Conservation (phyloP, 352 stramenopile species). For the Globisporangium paroecandrum region DNA sequence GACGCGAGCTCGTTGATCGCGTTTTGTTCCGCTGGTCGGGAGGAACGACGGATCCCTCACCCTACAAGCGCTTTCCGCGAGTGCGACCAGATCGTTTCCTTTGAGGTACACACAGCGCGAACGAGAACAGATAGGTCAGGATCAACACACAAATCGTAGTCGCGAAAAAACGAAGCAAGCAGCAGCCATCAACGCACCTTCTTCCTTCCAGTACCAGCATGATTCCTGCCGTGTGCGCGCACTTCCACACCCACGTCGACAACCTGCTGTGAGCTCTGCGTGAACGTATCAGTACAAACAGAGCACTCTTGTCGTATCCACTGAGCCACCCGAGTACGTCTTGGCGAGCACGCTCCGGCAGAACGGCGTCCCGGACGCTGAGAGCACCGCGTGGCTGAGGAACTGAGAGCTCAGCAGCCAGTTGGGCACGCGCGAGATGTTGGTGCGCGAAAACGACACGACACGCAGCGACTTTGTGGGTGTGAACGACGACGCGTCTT, state of each 20-base stretch:
- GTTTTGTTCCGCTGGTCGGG: background rate
- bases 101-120: background rate
- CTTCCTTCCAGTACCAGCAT: slow-evolving; percentile 11
- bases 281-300: background rate
- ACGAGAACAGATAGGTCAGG: background rate
- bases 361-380: background rate
- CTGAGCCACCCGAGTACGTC: background rate
- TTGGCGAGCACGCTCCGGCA: slow-evolving; percentile 1
- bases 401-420: background rate
- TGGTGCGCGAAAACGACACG: background rate
- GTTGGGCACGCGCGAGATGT: background rate
- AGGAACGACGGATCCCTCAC: slow-evolving; percentile 19
- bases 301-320: background rate
- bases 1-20: slow-evolving; percentile 15
- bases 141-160: background rate
- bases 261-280: background rate
- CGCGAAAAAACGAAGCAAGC: background rate
- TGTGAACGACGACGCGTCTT: background rate
- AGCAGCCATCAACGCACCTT: slow-evolving; percentile 1
- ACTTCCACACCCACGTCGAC: background rate
- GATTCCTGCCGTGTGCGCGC: slow-evolving; percentile 1
- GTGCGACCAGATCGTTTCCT: slow-evolving; percentile 29
- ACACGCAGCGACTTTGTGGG: background rate
- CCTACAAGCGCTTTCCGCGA: slow-evolving; percentile 27
- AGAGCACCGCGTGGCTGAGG: background rate